phyloP scores from a whole-genome alignment of 352 stramenopile species.

The Globisporangium irregulare region DNA sequence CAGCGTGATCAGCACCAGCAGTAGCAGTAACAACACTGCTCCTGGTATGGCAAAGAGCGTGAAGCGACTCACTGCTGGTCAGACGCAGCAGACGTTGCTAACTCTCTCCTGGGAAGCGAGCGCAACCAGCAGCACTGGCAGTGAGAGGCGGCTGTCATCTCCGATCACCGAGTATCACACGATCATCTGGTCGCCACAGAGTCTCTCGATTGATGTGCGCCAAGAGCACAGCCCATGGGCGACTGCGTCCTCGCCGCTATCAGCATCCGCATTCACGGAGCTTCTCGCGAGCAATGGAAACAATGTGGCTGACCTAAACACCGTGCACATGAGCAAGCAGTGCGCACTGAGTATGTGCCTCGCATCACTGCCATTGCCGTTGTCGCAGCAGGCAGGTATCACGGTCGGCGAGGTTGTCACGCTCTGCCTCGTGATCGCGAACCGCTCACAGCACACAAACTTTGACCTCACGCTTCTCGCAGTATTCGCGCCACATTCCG shows the following conservation, averaged over 20 bases:
- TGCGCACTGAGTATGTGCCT: constrained; percentile 46
- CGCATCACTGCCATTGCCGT: constrained; percentile 24
- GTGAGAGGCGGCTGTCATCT: constrained; percentile 13
- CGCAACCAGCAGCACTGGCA: background rate
- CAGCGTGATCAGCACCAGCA: constrained; percentile 5
- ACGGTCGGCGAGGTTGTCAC: constrained; percentile 26
- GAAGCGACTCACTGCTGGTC: background rate
- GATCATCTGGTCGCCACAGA: constrained; percentile 56
- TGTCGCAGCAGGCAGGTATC: constrained; percentile 4
- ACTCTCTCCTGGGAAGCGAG: constrained; percentile 57
- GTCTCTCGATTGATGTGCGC: background rate
- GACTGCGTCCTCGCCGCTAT: background rate
- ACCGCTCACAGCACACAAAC: constrained; percentile 38
- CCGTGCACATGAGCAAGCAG: constrained; percentile 35
- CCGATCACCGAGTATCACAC: constrained; percentile 64
- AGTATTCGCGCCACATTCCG: constrained; percentile 15
- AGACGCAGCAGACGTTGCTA: constrained; percentile 49
- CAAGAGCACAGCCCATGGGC: background rate
- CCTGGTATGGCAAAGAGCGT: background rate
- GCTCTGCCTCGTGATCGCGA: constrained; percentile 51
- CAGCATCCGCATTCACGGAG: constrained; percentile 7
- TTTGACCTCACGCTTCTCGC: constrained; percentile 72
- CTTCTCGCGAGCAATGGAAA: background rate
- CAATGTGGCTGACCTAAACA: background rate
- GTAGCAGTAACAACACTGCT: background rate